Evolutionary conservation across 352 stramenopile species (phyloP).

Genomic region (Globisporangium rhizosaccharum): DNA sequence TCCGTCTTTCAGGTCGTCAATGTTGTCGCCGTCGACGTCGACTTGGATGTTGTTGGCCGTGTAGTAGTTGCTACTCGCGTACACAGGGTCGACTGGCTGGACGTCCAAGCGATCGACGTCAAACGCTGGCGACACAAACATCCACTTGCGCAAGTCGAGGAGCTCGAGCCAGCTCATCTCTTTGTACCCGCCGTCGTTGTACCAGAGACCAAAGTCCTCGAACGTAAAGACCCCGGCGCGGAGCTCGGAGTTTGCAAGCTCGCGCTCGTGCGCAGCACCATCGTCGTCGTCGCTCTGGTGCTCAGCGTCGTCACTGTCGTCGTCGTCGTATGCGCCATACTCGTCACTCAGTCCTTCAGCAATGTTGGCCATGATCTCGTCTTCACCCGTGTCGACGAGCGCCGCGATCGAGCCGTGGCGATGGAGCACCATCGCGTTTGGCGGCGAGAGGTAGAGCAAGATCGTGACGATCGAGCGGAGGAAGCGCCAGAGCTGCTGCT

Average conservation of each 20-base stretch:
- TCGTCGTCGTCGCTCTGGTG: slow-evolving; percentile 22
- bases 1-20: slow-evolving; percentile 21
- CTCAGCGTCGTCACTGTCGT: slow-evolving; percentile 14
- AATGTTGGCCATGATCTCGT: slow-evolving; percentile 75
- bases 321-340: slow-evolving; percentile 26
- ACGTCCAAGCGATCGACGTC: slow-evolving; percentile 58
- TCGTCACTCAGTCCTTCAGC: slow-evolving; percentile 45
- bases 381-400: slow-evolving; percentile 68
- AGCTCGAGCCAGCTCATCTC: slow-evolving; percentile 83
- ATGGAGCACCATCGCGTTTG: slow-evolving; percentile 43
- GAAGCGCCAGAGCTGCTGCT: slow-evolving; percentile 80
- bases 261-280: slow-evolving; percentile 9
- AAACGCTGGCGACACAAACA: slow-evolving; percentile 70
- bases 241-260: slow-evolving; percentile 44
- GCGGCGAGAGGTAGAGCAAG: slow-evolving; percentile 67
- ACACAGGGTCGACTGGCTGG: slow-evolving; percentile 59
- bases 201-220: slow-evolving; percentile 83
- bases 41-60: slow-evolving; percentile 83
- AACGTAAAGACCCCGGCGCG: slow-evolving; percentile 64
- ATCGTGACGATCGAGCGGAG: slow-evolving; percentile 75
- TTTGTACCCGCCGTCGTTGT: slow-evolving; percentile 75
- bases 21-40: slow-evolving; percentile 49
- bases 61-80: slow-evolving; percentile 81
- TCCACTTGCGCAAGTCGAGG: slow-evolving; percentile 82
- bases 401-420: slow-evolving; percentile 62